Evolutionary conservation across 169 alveolate genomes (phyloP), one percentile per base, ranked within the genome.

Genomic region (Neospora caninum): DNA sequence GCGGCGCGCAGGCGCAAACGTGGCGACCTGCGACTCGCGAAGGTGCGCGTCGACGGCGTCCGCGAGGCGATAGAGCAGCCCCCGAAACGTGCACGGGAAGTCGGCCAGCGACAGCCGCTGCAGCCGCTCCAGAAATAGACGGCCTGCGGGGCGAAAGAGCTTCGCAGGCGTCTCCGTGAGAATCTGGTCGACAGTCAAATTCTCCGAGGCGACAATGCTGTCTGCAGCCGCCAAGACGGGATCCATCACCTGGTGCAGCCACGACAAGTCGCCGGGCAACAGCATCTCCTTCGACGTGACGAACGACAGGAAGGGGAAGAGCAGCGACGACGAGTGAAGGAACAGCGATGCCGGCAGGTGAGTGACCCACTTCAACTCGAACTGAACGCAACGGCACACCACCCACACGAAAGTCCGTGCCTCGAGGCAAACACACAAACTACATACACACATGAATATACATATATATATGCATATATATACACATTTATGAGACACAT

Each of bases 321-420:
- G 34, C 67, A 92, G 82, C 54, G 94, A 92, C 6, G 94, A 70
- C 9, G 94, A 25, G 67, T 38, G 70, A 36, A 83, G 41, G 13
- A 92, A 34, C 38, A 92, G 39, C 43, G 58, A 27, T 49, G 86
- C 94, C 22, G 94, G 94, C 58, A 92, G 69, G 87, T 83, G 89
- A 49, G 80, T 42, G 0, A 92, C 89, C 92, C 92, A 70, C 54
- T 80, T 69, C 91, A 92, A 78, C 91, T 92, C 94, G 49, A 13
- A 67, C 94, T 92, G 94, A 38, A 64, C 64, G 58, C 91, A 86
- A 69, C 58, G 58, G 22, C 58, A 49, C 58, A 49, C 58, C 4
- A 49, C 13, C 58, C 58, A 49, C 58, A 49, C 58, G 13, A 49
- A 49, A 49, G 22, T 7, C 58, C 4, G 58, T 49, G 13, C 22